These are phyloP conservation scores for Sindora glabra DNA, from an alignment of 306 rosid species.

Conservation along the genomic window DNA sequence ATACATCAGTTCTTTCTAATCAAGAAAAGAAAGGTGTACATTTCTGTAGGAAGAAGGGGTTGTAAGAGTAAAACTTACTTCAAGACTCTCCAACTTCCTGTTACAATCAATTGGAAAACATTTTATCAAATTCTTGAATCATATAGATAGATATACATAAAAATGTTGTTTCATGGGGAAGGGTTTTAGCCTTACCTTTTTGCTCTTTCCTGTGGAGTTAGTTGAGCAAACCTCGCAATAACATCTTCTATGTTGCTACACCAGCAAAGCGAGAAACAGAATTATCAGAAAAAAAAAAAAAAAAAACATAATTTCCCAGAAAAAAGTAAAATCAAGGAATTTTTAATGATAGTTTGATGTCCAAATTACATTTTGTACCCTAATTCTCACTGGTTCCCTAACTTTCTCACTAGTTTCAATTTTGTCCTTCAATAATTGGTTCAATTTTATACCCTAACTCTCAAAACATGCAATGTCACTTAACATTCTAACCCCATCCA, in stretches of 20 bases:
- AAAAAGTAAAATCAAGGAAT: not conserved
- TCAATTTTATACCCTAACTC: too few relatives aligned
- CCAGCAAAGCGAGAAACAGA: conserved; percentile 1
- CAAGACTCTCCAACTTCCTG: conserved; percentile 87
- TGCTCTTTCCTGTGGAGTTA: conserved; percentile 73
- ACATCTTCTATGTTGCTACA: conserved; percentile 61
- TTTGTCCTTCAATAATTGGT: too few relatives aligned
- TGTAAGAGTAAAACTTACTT: conserved; percentile 45
- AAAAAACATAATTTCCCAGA: not conserved
- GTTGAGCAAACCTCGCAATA: conserved; percentile 66
- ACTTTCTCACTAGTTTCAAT: too few relatives aligned
- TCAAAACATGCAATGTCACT: too few relatives aligned
- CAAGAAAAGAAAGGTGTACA: not conserved
- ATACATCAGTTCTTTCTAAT: not conserved
- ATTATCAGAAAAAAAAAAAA: not conserved
- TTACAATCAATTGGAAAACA: conserved; percentile 21
- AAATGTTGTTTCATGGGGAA: not conserved
- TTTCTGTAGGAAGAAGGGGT: not conserved
- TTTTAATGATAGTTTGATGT: not conserved
- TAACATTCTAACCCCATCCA: too few relatives aligned
- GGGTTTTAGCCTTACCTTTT: conserved; percentile 37
- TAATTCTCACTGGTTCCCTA: too few relatives aligned
- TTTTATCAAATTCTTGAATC: conserved; percentile 4
- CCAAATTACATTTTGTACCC: too few relatives aligned
- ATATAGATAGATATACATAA: not conserved